Base-by-base conservation (phyloP, 768 basidiomycete genomes). In the Imleria badia region DNA sequence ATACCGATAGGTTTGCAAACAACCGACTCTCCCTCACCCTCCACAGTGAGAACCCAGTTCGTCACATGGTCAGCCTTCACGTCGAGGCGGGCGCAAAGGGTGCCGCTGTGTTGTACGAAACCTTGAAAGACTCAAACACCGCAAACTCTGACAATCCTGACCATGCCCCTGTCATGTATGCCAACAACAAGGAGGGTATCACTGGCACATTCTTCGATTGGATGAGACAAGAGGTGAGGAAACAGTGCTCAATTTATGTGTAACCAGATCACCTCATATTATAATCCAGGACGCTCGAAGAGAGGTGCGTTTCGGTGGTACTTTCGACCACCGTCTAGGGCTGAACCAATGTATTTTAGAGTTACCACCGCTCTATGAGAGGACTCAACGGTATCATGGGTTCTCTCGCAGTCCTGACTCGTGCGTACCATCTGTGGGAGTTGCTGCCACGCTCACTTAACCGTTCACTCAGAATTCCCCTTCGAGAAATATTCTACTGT, bases 1-100 rank as follows among this genome's bases (percentile, higher is more conserved):
- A 63, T 15, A 54, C 49, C 6, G 61, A 72, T 31, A 65, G 66
- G 0, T 76, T 72, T 48, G 59, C 70, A 19, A 75, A 75, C 58
- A 75, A 68, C 43, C 70, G 71, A 0, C 59, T 75, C 8, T 73
- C 71, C n/a, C 40, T 68, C 9, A 60, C 61, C 38, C 58, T 75
- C 6, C 64, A 60, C 29, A 59, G 55, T 13, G 45, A 62, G 22
- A 61, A 70, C 29, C 56, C 68, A 26, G 58, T 61, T 29, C 54
- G 50, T 34, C 60, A 64, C 45, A 60, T 67, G 54, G 13, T 61
- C 34, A 47, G 23, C 31, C 51, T 60, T 22, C 67, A 66, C 10
- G 51, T 65, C 26, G 60, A 69, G 26, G 49, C 41, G 11, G 20
- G 15, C 9, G 47, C 50, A 17, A 65, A 56, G 51, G 70, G 57